Percentiles rank a stretch among this genome's conserved stretches.
Conservation (phyloP, 768 basidiomycete genomes). For the Kwoniella botswanensis region DNA sequence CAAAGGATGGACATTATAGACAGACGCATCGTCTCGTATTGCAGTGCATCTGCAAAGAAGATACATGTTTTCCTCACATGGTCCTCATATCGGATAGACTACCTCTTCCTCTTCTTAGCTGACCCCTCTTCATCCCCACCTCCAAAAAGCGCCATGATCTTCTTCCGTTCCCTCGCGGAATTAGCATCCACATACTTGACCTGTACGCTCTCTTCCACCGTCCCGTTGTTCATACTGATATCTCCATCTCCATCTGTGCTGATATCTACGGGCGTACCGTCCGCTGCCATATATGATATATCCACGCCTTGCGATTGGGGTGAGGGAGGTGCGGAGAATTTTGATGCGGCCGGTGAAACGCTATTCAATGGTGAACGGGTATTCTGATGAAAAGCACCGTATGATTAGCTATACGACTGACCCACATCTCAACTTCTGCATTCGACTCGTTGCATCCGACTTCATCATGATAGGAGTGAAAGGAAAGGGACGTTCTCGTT, state of each 20-base stretch:
- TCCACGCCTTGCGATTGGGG: background rate
- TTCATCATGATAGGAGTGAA: background rate
- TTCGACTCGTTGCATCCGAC: background rate
- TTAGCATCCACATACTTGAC: constrained; percentile 48
- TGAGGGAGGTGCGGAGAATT: constrained; percentile 11
- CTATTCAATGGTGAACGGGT: constrained; percentile 22
- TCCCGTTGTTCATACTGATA: background rate
- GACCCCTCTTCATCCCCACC: constrained; percentile 6
- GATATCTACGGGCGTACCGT: constrained; percentile 10
- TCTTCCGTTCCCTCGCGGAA: constrained; percentile 49
- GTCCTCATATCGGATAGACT: background rate
- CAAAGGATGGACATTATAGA: no score
- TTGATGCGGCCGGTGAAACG: constrained; percentile 17
- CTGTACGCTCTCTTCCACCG: constrained; percentile 46
- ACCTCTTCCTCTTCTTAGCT: constrained; percentile 14
- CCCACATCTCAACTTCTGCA: no score
- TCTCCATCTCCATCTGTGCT: constrained; percentile 2
- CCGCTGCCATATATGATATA: constrained; percentile 4
- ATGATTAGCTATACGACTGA: no score
- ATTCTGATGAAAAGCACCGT: background rate
- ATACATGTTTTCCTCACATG: no score
- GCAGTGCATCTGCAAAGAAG: no score
- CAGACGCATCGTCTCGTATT: no score
- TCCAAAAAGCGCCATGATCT: constrained; percentile 44
- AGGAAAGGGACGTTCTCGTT: background rate